These are phyloP conservation scores for Eimeria falciformis DNA, from an alignment of 169 alveolate genomes.

Conservation along the genomic window DNA sequence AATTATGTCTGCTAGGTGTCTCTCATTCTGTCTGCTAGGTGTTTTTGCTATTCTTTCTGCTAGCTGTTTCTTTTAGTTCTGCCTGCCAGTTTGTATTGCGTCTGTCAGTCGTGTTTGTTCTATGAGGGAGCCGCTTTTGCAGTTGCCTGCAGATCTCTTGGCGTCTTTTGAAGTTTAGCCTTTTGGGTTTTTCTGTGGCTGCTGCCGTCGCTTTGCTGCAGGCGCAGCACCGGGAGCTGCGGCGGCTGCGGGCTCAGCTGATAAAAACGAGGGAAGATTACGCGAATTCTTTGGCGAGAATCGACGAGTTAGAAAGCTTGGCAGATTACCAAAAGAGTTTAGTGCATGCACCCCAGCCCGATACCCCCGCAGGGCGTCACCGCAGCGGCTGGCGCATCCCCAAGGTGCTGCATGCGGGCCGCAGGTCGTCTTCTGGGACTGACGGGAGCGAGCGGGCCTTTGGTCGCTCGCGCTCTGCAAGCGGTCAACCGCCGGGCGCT, in stretches of 20 bases:
- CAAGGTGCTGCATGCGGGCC: not conserved
- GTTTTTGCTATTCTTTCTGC: not conserved
- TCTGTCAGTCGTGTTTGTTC: no score
- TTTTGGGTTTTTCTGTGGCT: not conserved
- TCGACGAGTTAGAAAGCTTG: constrained; percentile 72
- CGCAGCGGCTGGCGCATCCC: not conserved
- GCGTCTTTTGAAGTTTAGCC: no score
- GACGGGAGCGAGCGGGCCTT: constrained; percentile 4
- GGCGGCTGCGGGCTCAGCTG: constrained; percentile 56
- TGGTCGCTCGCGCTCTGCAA: not conserved
- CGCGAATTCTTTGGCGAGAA: constrained; percentile 68
- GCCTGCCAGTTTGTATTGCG: no score
- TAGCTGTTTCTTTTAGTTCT: no score
- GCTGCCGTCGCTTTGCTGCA: not conserved
- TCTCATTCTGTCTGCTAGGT: not conserved
- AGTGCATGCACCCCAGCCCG: not conserved
- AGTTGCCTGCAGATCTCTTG: no score
- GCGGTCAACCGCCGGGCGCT: not conserved
- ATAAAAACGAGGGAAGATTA: constrained; percentile 55
- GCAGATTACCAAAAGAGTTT: not conserved
- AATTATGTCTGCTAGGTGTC: not conserved
- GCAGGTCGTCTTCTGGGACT: not conserved
- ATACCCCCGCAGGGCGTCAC: not conserved
- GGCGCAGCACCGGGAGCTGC: constrained; percentile 67
- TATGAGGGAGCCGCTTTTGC: no score